Base-by-base conservation (phyloP, 2,329 filamentous ascomycete genomes). In the Trichoderma cornu-damae region DNA sequence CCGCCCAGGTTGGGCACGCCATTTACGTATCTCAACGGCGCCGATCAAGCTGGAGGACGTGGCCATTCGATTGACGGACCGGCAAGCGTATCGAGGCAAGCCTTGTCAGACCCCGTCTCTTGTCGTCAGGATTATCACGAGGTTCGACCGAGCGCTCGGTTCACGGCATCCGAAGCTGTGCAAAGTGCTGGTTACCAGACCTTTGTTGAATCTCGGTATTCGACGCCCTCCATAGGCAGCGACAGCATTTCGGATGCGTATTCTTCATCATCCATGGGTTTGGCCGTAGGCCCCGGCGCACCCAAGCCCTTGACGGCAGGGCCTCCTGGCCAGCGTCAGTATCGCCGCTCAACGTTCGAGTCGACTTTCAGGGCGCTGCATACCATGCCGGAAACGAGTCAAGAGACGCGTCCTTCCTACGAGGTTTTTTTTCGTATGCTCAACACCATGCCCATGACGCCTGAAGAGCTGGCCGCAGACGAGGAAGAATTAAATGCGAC, bases 291-390 rank as follows among this genome's bases (percentile, higher is more conserved):
- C 0, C 68, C 71, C 1, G 78, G 77, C 5, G 73, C 72, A 16
- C 80, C 79, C n/a, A 72, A 68, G 20, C 80, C 79, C 8, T 64
- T 82, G 61, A 81, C 77, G 18, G 80, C 80, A 26, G 80, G 80
- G 1, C 80, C 80, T 40, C 80, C 80, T 11, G 80, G 80, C 18
- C 76, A 78, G 59, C 76, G 79, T 40, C 77, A 79, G 57, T 76
- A 75, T 61, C 76, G 72, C 18, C 70, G 77, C n/a, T 71, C 73
- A 22, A 72, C 72, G 2, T 70, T 77, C 32, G 75, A 79, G 26
- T 66, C 68, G 7, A 68, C 70, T 1, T 66, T 72, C 58, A 73
- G 69, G 56, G 65, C 69, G 30, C 65, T 71, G 30, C 12, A 34
- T 11, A 34, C 14, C n/a, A 1, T 52, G 16, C 14, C 49, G 3